Evolutionary conservation across 192 early-diverging fungal species (phyloP), one percentile per base, ranked within the genome.

Genomic region (Umbelopsis sp.): DNA sequence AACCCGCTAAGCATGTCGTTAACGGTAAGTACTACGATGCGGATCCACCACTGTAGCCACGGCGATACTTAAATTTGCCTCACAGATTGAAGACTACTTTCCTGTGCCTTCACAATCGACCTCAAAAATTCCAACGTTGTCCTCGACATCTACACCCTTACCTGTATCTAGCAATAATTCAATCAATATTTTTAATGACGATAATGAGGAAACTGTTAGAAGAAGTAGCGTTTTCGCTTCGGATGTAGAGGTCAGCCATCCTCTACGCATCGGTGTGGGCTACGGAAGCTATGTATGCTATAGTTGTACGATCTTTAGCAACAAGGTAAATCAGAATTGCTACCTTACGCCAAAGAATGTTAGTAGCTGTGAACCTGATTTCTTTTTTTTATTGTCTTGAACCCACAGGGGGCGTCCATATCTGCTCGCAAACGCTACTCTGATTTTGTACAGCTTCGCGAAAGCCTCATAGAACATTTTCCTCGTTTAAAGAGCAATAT

Each of bases 231-330:
- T 70, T 5, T 83, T 76, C 76, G 79, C 74, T 18, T 55, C 74
- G 0, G 74, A 78, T 46, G 82, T 81, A 22, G 71, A 52, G 21
- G 79, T 83, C 4, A 72, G 74, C 46, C 74, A 81, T 65, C 82
- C 82, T 15, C 47, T 78, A 1, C 64, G 76, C 23, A 74, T 83
- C 23, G 82, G 82, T 13, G 45, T 73, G 1, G 79, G 81, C 18
- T 81, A 81, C 67, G 77, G 79, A 35, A 78, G 76, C 33, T 83
- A 83, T 70, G 72, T 81, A 8, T 74, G 71, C 27, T 83, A 83
- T 44, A 81, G 66, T 21, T 83, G 82, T 53, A 78, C 82, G 11
- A 66, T 83, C 12, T 68, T 74, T 3, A 73, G 74, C n/a, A 53
- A 58, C 27, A 75, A 82, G 71, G 80, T 81, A 68, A 45, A 37